Base-by-base conservation (phyloP, 495 filamentous ascomycete genomes). In the Corynascus novoguineensis region DNA sequence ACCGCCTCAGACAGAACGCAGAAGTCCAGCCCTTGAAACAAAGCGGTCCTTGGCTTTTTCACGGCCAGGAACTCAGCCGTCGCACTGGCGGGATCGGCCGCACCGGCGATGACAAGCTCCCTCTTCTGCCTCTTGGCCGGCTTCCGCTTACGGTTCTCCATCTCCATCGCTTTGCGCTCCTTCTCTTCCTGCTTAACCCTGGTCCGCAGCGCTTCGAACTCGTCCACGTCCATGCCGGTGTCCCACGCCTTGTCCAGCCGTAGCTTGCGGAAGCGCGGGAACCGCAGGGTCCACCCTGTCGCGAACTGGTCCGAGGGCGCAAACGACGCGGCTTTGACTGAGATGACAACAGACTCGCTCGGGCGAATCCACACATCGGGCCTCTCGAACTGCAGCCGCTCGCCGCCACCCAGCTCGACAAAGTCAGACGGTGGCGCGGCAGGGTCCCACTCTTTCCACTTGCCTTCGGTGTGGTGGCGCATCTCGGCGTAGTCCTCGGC, bases 331-430 rank as follows among this genome's bases (percentile, higher is more conserved):
- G 91, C 93, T 69, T 97, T 98, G 50, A 95, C 86, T 27, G 86
- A 85, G 3, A 98, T 53, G 22, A 97, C 91, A 21, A 98, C 72
- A 5, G 90, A 95, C 35, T 96, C 89, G 48, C 81, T 82, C 1
- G 95, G 93, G 27, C 83, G 83, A 67, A 98, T 97, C 93, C 93
- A 98, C 57, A 90, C 83, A 67, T 98, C 91, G 0, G 93, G 93
- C 34, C 81, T 74, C 64, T 97, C 92, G 50, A 81, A 78, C 64
- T 95, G 88, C 21, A 78, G 64, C 9, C 79, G 74, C 38, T 83
- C 80, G 35, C 85, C 89, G 35, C 92, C 90, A 0, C 80, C 91
- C 9, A 98, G 79, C 66, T 92, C 87, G 49, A 98, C 85, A 61
- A 81, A 88, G 29, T 88, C 78, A 9, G 78, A 84, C 0, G 95